phyloP scores from a whole-genome alignment of 2,329 filamentous ascomycete species.

The Orbilia javanica region DNA sequence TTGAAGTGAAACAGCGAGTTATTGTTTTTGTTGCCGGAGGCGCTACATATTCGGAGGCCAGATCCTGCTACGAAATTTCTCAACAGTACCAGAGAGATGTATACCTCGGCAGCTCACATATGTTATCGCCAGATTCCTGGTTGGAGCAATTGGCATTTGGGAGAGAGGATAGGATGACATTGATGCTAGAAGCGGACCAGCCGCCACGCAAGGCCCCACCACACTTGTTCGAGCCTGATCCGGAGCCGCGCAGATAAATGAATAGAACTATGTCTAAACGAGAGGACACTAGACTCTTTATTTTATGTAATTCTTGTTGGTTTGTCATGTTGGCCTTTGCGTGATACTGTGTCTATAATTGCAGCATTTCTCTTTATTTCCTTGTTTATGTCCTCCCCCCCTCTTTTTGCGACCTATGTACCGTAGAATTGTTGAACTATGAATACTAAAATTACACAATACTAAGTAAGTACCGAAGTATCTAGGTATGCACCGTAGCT shows the following conservation, averaged over 20 bases:
- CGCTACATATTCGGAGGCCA: slow-evolving; percentile 90
- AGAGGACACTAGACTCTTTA: not conserved
- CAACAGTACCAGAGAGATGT: slow-evolving; percentile 80
- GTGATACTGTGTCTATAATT: slow-evolving; percentile 16
- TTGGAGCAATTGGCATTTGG: slow-evolving; percentile 85
- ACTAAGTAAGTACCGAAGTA: not conserved
- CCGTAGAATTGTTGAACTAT: slow-evolving; percentile 5
- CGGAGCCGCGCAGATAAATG: slow-evolving; percentile 66
- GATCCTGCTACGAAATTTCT: slow-evolving; percentile 88
- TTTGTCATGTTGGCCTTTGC: slow-evolving; percentile 5
- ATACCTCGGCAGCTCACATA: slow-evolving; percentile 90
- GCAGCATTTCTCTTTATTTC: too few relatives aligned
- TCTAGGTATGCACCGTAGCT: not conserved
- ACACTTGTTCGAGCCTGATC: slow-evolving; percentile 83
- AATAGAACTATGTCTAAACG: not conserved
- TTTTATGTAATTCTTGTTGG: slow-evolving; percentile 5
- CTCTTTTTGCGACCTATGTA: slow-evolving; percentile 23
- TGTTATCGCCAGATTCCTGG: slow-evolving; percentile 87
- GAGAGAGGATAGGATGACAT: slow-evolving; percentile 77
- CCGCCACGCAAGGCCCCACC: slow-evolving; percentile 75
- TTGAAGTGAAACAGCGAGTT: slow-evolving; percentile 87
- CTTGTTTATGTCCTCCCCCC: too few relatives aligned
- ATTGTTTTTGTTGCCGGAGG: slow-evolving; percentile 96
- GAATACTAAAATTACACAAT: not conserved
- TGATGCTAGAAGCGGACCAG: slow-evolving; percentile 82